phyloP scores from a whole-genome alignment of 345 rosid genomes.

The Pistacia atlantica region DNA sequence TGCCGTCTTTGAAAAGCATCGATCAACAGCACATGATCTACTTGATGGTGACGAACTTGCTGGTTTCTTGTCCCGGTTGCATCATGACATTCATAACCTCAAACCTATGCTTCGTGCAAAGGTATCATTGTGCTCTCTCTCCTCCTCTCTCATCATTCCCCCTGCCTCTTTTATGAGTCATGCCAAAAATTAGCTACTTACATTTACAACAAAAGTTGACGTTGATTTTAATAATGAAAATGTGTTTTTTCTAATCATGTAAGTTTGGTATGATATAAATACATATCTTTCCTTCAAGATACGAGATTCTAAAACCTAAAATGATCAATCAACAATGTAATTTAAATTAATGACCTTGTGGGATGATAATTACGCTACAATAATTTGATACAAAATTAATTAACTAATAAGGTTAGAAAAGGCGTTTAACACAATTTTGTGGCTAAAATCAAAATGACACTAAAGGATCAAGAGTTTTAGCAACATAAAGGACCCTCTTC shows the following conservation, averaged over 20 bases:
- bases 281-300: background rate
- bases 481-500: constrained; percentile 61
- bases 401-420: background rate
- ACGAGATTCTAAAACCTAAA: background rate
- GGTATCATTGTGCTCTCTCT: constrained; percentile 40
- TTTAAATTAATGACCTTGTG: background rate
- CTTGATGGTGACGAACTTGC: constrained; percentile 82
- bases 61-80: constrained; percentile 72
- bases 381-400: background rate
- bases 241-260: background rate
- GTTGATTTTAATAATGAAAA: background rate
- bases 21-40: constrained; percentile 73
- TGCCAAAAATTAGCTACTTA: background rate
- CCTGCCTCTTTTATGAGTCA: background rate
- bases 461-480: constrained; percentile 28
- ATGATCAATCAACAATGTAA: background rate
- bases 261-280: no score
- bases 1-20: constrained; percentile 79
- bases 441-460: constrained; percentile 21
- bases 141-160: background rate
- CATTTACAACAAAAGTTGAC: background rate
- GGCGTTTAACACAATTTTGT: constrained; percentile 13
- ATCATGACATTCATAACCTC: constrained; percentile 76
- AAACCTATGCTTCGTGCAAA: constrained; percentile 97
- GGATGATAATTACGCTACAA: background rate